Conservation (phyloP, 1,139 yeast species). For the Debaryomycetaceae sp. region DNA sequence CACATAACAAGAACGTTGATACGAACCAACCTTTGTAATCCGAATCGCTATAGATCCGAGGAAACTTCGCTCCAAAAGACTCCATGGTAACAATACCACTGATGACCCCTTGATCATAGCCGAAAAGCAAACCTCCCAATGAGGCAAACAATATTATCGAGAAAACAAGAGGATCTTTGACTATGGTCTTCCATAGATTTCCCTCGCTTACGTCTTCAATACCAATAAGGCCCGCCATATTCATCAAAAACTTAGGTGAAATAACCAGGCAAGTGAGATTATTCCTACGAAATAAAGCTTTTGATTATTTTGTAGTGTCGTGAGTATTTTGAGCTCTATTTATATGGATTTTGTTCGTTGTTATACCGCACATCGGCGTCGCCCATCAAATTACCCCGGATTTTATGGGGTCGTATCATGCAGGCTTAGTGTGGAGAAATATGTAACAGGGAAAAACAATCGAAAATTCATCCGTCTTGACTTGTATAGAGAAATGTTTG, state of each 20-base stretch:
- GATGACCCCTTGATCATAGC: constrained; percentile 82
- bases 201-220: constrained; percentile 3
- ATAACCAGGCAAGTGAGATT: no score
- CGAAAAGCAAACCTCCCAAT: constrained; percentile 43
- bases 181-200: constrained; percentile 4
- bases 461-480: background rate
- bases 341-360: no score
- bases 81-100: constrained; percentile 64
- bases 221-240: background rate
- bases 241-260: no score
- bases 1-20: constrained; percentile 76
- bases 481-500: background rate
- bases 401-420: background rate
- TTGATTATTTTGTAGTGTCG: background rate
- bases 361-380: background rate
- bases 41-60: constrained; percentile 38
- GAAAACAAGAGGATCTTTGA: constrained; percentile 13
- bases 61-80: constrained; percentile 57
- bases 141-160: constrained; percentile 16
- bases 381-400: background rate
- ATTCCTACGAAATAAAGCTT: no score
- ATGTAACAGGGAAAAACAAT: no score
- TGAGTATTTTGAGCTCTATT: background rate
- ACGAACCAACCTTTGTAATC: constrained; percentile 47
- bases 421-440: background rate